Conservation (phyloP, 2,329 filamentous ascomycete genomes). For the Amauroascus verrucosus region DNA sequence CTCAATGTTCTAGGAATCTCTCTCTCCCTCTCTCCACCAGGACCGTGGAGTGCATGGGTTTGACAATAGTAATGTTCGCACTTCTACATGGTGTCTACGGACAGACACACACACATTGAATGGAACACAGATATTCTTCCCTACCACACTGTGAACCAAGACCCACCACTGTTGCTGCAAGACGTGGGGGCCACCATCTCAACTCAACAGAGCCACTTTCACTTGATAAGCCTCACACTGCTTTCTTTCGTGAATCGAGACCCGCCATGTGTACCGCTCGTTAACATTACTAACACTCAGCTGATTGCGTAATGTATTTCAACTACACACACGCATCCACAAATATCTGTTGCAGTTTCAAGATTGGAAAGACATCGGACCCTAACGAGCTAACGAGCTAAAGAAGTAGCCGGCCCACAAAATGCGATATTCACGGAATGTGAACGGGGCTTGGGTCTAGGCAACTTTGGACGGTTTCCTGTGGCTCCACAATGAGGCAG, state of each 20-base stretch:
- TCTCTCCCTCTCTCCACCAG: background rate
- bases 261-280: background rate
- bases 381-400: too few relatives aligned
- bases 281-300: background rate
- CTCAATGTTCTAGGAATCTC: background rate
- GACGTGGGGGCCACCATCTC: slow-evolving; percentile 3
- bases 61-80: too few relatives aligned
- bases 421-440: background rate
- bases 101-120: too few relatives aligned
- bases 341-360: too few relatives aligned
- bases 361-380: too few relatives aligned
- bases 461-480: background rate
- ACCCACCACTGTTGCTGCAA: background rate
- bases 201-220: background rate
- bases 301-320: background rate
- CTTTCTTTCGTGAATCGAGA: background rate
- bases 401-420: too few relatives aligned
- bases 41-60: slow-evolving; percentile 3
- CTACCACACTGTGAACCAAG: background rate
- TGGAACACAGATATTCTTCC: too few relatives aligned
- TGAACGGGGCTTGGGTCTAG: background rate
- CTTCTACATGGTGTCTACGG: too few relatives aligned
- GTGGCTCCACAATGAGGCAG: background rate
- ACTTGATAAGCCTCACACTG: background rate
- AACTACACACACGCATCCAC: too few relatives aligned